Percentiles rank a stretch among this genome's conserved stretches.
Evolutionary conservation across 176 grass and related monocot species (phyloP).

Genomic region (Oryza glumipatula): DNA sequence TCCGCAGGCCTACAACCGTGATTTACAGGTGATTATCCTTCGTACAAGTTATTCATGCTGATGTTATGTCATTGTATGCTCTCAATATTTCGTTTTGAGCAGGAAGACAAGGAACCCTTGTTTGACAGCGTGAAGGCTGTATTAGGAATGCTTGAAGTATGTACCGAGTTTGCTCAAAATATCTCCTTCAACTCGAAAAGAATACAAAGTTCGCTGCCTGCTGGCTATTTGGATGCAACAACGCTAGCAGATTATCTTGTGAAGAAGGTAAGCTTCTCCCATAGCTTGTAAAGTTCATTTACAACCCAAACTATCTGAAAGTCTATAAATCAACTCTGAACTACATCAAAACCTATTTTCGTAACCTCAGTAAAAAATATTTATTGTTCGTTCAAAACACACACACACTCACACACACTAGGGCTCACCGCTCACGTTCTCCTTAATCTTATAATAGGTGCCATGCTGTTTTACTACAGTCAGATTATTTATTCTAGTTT

Average conservation of each 20-base stretch:
- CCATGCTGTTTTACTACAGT: neutral
- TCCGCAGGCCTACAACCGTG: constrained; percentile 93
- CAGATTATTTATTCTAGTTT: neutral
- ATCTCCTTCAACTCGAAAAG: constrained; percentile 86
- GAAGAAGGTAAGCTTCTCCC: constrained; percentile 71
- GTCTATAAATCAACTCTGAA: neutral
- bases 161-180: constrained; percentile 83
- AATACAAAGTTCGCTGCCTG: constrained; percentile 83
- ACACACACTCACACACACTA: neutral
- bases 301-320: neutral
- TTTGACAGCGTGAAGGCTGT: constrained; percentile 92
- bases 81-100: constrained; percentile 42
- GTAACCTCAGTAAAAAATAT: too few relatives aligned
- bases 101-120: constrained; percentile 97
- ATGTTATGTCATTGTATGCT: constrained; percentile 16
- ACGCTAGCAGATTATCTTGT: constrained; percentile 99
- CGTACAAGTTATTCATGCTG: neutral
- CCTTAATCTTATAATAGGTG: neutral
- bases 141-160: constrained; percentile 96
- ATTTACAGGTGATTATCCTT: constrained; percentile 69
- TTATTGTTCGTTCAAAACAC: too few relatives aligned
- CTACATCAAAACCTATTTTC: neutral
- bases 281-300: neutral
- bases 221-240: constrained; percentile 96
- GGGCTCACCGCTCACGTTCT: neutral